A percentile compares a stretch with the other conserved stretches of the same genome.
These are phyloP conservation scores for Mantamonas sphyraenae DNA, from an alignment of 78 protist species.

Conservation along the genomic window DNA sequence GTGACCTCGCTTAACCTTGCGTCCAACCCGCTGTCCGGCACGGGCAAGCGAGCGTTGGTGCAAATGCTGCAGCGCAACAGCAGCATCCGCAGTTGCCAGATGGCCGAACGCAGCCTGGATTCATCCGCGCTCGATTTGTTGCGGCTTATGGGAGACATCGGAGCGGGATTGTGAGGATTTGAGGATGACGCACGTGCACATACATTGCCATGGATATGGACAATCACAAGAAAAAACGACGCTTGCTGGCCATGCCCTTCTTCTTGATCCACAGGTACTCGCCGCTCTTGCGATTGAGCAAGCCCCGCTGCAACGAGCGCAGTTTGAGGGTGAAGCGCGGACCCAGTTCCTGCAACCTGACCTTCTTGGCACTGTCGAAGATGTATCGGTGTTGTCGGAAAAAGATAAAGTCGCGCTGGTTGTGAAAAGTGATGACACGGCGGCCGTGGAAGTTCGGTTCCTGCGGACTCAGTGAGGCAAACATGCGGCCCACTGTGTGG, in stretches of 20 bases:
- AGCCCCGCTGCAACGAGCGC: conserved; percentile 80
- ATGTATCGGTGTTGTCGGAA: conserved; percentile 85
- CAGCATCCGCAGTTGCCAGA: too few relatives aligned
- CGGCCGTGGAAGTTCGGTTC: conserved; percentile 76
- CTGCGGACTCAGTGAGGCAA: conserved; percentile 80
- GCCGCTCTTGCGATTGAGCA: conserved; percentile 82
- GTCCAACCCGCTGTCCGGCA: too few relatives aligned
- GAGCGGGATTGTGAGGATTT: too few relatives aligned
- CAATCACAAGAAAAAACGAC: not conserved
- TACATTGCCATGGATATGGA: not conserved
- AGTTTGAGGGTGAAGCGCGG: conserved; percentile 94
- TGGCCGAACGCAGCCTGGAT: too few relatives aligned
- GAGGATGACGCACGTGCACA: too few relatives aligned
- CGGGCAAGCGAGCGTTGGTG: too few relatives aligned
- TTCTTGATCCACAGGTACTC: conserved; percentile 73
- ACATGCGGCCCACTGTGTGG: conserved; percentile 29
- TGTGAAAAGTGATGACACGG: conserved; percentile 90
- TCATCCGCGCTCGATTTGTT: too few relatives aligned
- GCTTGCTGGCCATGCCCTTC: not conserved
- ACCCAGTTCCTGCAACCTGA: conserved; percentile 90
- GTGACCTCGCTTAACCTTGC: too few relatives aligned
- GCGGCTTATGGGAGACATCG: too few relatives aligned
- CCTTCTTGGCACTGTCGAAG: conserved; percentile 37
- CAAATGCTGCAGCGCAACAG: too few relatives aligned
- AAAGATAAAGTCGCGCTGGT: conserved; percentile 96